These are phyloP conservation scores for Chlorella vulgaris DNA, from an alignment of 139 green algal species.

Conservation along the genomic window DNA sequence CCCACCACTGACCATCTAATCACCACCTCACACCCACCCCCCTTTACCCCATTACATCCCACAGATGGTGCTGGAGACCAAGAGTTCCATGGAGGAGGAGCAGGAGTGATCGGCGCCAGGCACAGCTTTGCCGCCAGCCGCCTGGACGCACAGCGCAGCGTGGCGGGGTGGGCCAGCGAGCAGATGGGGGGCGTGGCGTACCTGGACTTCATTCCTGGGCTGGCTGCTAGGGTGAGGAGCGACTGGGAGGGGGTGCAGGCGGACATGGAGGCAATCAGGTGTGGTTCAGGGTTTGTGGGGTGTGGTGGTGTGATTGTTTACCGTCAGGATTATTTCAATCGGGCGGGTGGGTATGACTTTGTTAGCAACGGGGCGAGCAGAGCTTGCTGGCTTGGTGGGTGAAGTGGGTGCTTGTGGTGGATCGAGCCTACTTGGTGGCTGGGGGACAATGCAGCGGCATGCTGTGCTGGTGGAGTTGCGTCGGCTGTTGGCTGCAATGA, in stretches of 20 bases:
- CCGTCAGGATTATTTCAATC: too few species aligned
- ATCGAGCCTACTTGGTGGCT: too few species aligned
- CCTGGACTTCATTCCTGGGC: conserved; percentile 86
- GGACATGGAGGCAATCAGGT: conserved; percentile 72
- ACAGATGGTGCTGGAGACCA: conserved; percentile 97
- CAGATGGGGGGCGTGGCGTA: conserved; percentile 89
- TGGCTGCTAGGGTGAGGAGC: conserved; percentile 84
- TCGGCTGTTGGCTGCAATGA: too few species aligned
- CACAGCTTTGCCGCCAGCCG: conserved; percentile 85
- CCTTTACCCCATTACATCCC: not conserved
- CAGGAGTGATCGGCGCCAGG: conserved; percentile 74
- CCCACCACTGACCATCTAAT: not conserved
- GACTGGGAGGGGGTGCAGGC: conserved; percentile 85
- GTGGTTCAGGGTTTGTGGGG: not conserved
- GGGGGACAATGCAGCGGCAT: too few species aligned
- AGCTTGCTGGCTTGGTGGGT: too few species aligned
- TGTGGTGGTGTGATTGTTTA: not conserved
- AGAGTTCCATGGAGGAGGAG: conserved; percentile 86
- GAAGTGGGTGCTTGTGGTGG: too few species aligned
- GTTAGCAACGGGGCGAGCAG: too few species aligned
- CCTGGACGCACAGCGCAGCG: conserved; percentile 83
- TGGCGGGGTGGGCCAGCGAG: conserved; percentile 86
- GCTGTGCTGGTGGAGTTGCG: too few species aligned
- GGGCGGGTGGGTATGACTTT: not conserved
- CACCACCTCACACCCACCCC: too few species aligned